phyloP scores from a whole-genome alignment of 2,329 filamentous ascomycete genomes.

The Mollisiaceae sp. region DNA sequence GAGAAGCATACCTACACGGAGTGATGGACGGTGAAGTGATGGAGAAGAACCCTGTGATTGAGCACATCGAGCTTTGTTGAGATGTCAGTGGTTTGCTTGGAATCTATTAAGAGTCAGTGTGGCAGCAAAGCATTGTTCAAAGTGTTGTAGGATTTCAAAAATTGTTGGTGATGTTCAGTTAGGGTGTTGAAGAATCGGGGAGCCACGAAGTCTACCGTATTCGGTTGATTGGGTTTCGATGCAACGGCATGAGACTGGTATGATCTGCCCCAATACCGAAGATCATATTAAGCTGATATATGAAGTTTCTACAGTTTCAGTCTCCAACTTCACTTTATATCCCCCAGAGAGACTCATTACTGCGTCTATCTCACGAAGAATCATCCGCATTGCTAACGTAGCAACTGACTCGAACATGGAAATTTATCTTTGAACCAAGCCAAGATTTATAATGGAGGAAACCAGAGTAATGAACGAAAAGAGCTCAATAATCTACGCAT shows the following conservation, averaged over 20 bases:
- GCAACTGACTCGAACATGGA: not conserved
- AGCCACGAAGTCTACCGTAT: not conserved
- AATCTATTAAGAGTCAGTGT: not conserved
- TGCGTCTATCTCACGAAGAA: not conserved
- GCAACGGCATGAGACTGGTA: not conserved
- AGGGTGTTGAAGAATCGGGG: not conserved
- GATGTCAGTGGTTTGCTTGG: not conserved
- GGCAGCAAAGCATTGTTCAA: not conserved
- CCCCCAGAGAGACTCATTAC: not conserved
- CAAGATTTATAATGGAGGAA: too few relatives aligned
- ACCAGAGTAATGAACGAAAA: too few relatives aligned
- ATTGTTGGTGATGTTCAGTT: not conserved
- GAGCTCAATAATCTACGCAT: too few relatives aligned
- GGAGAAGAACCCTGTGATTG: slow-evolving; percentile 10
- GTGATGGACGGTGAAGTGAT: slow-evolving; percentile 30
- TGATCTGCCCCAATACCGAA: not conserved
- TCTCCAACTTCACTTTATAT: not conserved
- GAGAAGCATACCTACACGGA: slow-evolving; percentile 28
- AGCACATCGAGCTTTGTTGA: slow-evolving; percentile 16
- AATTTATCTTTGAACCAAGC: too few relatives aligned
- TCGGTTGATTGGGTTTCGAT: too few relatives aligned
- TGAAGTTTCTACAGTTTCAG: not conserved
- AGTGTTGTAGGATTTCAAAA: not conserved
- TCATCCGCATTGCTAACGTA: not conserved
- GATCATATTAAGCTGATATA: not conserved